phyloP scores from a whole-genome alignment of 192 early-diverging fungal species.

The Chytriomyces hyalinus region DNA sequence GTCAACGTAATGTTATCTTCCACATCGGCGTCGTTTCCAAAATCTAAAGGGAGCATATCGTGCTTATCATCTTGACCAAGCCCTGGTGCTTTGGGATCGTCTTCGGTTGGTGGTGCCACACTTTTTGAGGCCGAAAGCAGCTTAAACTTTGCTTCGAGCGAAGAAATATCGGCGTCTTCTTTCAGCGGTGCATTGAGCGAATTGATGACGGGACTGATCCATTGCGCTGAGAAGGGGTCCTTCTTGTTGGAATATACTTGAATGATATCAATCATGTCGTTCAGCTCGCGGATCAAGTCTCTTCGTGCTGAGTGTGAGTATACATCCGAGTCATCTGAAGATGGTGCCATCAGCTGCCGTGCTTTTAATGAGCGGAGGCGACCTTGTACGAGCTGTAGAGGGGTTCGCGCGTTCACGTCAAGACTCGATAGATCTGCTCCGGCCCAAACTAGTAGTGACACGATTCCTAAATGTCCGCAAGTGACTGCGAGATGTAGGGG shows the following conservation, averaged over 20 bases:
- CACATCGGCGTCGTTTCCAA: not conserved
- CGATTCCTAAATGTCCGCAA: conserved; percentile 39
- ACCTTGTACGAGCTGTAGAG: conserved; percentile 13
- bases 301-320: not conserved
- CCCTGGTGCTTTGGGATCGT: too few species aligned
- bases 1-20: not conserved
- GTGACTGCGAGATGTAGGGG: conserved; percentile 48
- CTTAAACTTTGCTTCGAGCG: not conserved
- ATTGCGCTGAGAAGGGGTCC: not conserved
- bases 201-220: not conserved
- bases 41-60: not conserved
- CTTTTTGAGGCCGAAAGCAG: not conserved
- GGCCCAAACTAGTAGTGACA: conserved; percentile 37
- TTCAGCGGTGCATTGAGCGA: not conserved
- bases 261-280: conserved; percentile 27
- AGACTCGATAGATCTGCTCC: conserved; percentile 18
- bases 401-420: conserved; percentile 25
- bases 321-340: not conserved
- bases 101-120: too few species aligned
- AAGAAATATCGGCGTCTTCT: not conserved
- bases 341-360: not conserved
- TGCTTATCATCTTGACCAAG: too few species aligned
- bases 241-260: not conserved
- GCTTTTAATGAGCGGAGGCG: not conserved
- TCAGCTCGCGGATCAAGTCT: not conserved